These are phyloP conservation scores for Nematocida sp. DNA, from an alignment of 371 early-diverging fungal genomes.

Conservation along the genomic window DNA sequence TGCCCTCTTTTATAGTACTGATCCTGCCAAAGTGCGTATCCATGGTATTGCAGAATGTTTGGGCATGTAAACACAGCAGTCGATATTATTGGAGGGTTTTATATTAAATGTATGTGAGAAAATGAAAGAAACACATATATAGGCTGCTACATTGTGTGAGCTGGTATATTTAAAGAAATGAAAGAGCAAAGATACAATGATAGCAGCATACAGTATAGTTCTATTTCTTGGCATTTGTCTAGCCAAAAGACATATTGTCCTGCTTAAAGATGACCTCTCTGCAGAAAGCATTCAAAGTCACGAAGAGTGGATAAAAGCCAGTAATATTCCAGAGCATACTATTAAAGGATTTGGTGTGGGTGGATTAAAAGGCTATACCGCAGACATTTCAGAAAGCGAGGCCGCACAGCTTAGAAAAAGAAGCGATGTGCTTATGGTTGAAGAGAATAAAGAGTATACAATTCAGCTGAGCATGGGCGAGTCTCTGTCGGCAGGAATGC, in stretches of 20 bases:
- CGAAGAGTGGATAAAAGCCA: conserved; percentile 27
- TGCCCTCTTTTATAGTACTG: no score
- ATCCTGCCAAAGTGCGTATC: no score
- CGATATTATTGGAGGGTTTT: no score
- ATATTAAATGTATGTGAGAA: no score
- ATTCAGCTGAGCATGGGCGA: conserved; percentile 25
- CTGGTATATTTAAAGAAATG: conserved; percentile 1
- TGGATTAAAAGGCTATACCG: conserved; percentile 42
- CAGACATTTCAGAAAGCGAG: background rate
- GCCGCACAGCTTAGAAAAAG: conserved; percentile 21
- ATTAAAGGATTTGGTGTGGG: conserved; percentile 33
- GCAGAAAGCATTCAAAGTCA: conserved; percentile 11
- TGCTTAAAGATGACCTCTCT: conserved; percentile 24
- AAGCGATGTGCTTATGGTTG: conserved; percentile 28
- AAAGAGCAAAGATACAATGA: background rate
- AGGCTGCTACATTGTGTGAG: conserved; percentile 19
- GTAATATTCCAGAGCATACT: background rate
- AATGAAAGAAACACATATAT: no score
- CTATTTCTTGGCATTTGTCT: conserved; percentile 13
- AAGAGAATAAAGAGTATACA: conserved; percentile 46
- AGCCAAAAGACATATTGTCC: conserved; percentile 36
- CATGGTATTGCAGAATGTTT: no score
- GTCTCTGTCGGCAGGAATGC: background rate
- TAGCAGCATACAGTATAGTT: background rate
- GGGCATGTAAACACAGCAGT: no score